Evolutionary conservation across 2,329 filamentous ascomycete genomes (phyloP), one percentile per base, ranked within the genome.

Genomic region (Aurifilum marmelostoma): DNA sequence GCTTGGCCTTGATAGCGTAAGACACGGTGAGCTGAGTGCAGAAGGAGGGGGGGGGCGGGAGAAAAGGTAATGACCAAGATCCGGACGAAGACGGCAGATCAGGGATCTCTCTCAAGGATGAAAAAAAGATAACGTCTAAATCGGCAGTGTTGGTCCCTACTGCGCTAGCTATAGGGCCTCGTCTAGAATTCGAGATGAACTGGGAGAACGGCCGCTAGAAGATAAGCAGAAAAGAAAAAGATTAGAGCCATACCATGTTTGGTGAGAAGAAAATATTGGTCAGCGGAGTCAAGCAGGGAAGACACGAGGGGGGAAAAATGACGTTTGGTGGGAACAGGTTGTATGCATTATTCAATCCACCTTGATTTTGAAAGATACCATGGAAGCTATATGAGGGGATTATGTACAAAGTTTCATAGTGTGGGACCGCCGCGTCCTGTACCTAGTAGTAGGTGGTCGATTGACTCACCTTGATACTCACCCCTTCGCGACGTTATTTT

Each of bases 241-340:
- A n/a, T 8, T 61, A 61, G 1, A 21, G 29, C n/a, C n/a, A 12
- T 52, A 52, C 60, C 32, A 39, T 56, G 39, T 29, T 37, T 67
- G 32, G 50, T 67, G 65, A 69, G 68, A 37, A 60, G 37, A 37
- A 43, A n/a, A 66, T 52, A 67, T 47, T 67, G 32, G 60, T 67
- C 43, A 63, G 34, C 39, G 50, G 32, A 52, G 59, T 60, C n/a
- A 5, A 32, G 24, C 52, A 32, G 27, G 18, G 8, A 11, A 11
- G 12, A 56, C n/a, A n/a, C n/a, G n/a, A n/a, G n/a, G n/a, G n/a
- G n/a, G n/a, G 24, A 18, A 29, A 18, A 4, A 54, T 54, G n/a
- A 54, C 43, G 43, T 47, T 54, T n/a, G 50, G 24, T 56, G 52
- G 52, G 52, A 56, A 56, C 52, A 29, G 27, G n/a, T 29, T 56